phyloP scores from a whole-genome alignment of 1,139 yeast genomes.

The Pichia sp. region DNA sequence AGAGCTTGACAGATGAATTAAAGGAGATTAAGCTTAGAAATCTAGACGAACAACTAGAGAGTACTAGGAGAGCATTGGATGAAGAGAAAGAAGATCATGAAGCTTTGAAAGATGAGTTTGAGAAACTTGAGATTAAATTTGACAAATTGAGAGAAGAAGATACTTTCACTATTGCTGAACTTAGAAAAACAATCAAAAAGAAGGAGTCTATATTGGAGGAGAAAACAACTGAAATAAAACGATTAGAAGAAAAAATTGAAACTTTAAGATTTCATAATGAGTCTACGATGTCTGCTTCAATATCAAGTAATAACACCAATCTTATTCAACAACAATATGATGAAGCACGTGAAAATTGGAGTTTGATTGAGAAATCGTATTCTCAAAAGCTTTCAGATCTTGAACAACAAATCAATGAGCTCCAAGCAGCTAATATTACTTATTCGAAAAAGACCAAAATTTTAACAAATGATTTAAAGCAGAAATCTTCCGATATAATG shows the following conservation, averaged over 20 bases:
- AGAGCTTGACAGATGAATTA: conserved; percentile 24
- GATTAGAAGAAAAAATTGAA: conserved; percentile 46
- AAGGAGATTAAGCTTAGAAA: conserved; percentile 28
- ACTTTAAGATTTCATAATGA: conserved; percentile 29
- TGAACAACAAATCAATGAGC: conserved; percentile 26
- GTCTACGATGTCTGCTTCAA: conserved; percentile 9
- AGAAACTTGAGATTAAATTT: conserved; percentile 35
- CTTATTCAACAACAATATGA: conserved; percentile 59
- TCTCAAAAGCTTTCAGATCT: conserved; percentile 26
- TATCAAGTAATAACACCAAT: conserved; percentile 27
- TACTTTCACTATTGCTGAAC: conserved; percentile 22
- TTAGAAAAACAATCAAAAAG: conserved; percentile 28
- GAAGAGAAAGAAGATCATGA: conserved; percentile 31
- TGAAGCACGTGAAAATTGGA: conserved; percentile 39
- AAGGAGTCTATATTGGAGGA: conserved; percentile 31
- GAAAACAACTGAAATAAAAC: conserved; percentile 38
- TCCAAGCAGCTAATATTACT: conserved; percentile 25
- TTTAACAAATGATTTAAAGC: conserved; percentile 24
- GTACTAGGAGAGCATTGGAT: conserved; percentile 32
- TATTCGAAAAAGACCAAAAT: conserved; percentile 26
- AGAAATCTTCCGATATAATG: conserved; percentile 19
- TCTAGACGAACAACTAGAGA: conserved; percentile 37
- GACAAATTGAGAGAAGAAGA: conserved; percentile 36
- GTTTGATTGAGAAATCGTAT: conserved; percentile 27
- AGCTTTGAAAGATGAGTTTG: conserved; percentile 31